Evolutionary conservation across 441 rosid species (phyloP), one percentile per base, ranked within the genome.

Genomic region (Omphalea diandra): DNA sequence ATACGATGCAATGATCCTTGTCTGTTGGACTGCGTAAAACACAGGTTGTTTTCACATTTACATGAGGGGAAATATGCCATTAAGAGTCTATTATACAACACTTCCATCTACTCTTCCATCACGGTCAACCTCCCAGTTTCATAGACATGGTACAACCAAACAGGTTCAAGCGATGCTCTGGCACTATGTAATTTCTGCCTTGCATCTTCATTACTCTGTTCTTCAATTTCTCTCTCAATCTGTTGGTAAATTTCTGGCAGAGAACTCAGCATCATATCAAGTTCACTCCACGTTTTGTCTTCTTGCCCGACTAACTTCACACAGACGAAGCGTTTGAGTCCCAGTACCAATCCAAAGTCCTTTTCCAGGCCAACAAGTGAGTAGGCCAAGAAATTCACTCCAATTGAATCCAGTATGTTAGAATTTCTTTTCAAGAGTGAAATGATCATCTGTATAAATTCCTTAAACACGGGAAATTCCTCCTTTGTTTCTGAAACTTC

Each of bases 131-230:
- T 90, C 58, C 84, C 88, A 2, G 93, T 88, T 85, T 91, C 97
- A 79, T 85, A 86, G 65, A 86, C 80, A 82, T 93, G 97, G 74
- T 90, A 86, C 78, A 84, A 73, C 99, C 98, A 95, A 71, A 93
- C 80, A 73, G 97, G 97, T 72, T 88, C 87, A 46, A 95, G 97
- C 87, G 91, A 76, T 9, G 70, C 81, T 76, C 82, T 88, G 41
- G 90, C 85, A 6, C 72, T 56, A 15, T 63, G 69, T n/a, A 96
- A 67, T 69, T 67, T 79, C 71, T 77, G 82, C 41, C 63, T 75
- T 56, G 70, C 78, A 56, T 83, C 83, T 66, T 82, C 89, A 14
- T 76, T 60, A 26, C 56, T 78, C 65, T 77, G 80, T 74, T 86
- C 95, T 67, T 85, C 88, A 14, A 86, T 74, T 73, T 87, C 87